A percentile compares a stretch with the other conserved stretches of the same genome.
These are phyloP conservation scores for Salvia miltiorrhiza DNA, from an alignment of 257 asterid species.

Conservation along the genomic window DNA sequence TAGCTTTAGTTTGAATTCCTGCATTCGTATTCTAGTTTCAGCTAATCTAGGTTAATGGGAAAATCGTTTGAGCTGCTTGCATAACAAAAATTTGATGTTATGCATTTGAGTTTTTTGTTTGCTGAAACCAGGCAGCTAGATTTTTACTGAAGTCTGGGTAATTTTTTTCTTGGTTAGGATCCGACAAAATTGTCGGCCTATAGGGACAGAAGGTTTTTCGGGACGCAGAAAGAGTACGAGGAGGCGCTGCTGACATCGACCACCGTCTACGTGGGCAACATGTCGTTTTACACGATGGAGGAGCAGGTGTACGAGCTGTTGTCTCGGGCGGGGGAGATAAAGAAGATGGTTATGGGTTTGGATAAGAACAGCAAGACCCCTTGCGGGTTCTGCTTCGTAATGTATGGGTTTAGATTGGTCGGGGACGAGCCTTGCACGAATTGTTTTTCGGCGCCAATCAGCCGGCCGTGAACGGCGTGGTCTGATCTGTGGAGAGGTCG, in stretches of 20 bases:
- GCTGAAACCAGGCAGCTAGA: not conserved
- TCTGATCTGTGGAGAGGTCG: no score
- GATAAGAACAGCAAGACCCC: conserved; percentile 93
- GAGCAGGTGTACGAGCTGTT: conserved; percentile 95
- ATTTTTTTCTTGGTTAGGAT: conserved; percentile 42
- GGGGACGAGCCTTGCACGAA: not conserved
- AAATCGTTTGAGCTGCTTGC: no score
- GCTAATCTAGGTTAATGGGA: no score
- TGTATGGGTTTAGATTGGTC: conserved; percentile 42
- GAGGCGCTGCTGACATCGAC: conserved; percentile 65
- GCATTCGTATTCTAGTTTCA: no score
- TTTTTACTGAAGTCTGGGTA: not conserved
- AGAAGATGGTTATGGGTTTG: conserved; percentile 91
- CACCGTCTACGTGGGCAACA: conserved; percentile 80
- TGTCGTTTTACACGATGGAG: conserved; percentile 98
- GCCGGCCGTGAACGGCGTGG: no score
- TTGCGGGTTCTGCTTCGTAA: conserved; percentile 91
- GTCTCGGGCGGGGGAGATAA: conserved; percentile 89
- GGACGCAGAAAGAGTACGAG: conserved; percentile 87
- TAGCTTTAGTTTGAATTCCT: no score
- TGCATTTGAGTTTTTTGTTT: no score
- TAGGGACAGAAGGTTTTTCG: conserved; percentile 89
- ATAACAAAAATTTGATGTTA: no score
- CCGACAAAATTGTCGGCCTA: conserved; percentile 82
- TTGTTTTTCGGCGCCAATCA: no score